phyloP scores from a whole-genome alignment of 2,329 filamentous ascomycete species.

The Stagonosporopsis cucurbitacearum region DNA sequence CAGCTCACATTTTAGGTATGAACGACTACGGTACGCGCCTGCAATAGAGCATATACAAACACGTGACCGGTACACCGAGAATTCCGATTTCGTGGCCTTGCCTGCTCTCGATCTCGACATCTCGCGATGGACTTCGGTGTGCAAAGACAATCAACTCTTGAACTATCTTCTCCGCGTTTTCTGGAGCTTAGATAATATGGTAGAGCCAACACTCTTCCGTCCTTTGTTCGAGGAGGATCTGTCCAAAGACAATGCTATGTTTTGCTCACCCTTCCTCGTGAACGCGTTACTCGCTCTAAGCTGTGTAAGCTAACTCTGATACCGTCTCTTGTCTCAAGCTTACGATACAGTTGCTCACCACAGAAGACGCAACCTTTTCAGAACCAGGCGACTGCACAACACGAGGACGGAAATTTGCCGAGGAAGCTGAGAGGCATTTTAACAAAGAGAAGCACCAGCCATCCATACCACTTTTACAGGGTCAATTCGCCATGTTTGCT shows the following conservation, averaged over 20 bases:
- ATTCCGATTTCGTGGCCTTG: not conserved
- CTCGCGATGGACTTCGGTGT: not conserved
- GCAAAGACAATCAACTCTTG: not conserved
- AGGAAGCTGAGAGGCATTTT: not conserved
- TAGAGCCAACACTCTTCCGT: not conserved
- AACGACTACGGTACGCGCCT: not conserved
- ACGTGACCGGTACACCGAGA: not conserved
- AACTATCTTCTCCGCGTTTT: not conserved
- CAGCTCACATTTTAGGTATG: not conserved
- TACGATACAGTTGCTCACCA: not conserved
- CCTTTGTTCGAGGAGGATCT: not conserved
- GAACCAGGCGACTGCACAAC: not conserved
- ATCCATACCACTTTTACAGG: not conserved
- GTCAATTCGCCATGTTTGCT: not conserved
- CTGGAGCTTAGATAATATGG: not conserved
- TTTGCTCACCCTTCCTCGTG: slow-evolving; percentile 3
- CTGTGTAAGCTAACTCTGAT: not conserved
- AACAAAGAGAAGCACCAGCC: not conserved
- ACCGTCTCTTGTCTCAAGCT: not conserved
- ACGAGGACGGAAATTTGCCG: not conserved
- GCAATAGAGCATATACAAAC: not conserved
- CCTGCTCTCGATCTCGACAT: not conserved
- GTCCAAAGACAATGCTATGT: not conserved
- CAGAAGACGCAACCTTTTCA: not conserved
- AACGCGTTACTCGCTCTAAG: not conserved